Evolutionary conservation across 768 basidiomycete species (phyloP).

Genomic region (Tremella mesenterica): DNA sequence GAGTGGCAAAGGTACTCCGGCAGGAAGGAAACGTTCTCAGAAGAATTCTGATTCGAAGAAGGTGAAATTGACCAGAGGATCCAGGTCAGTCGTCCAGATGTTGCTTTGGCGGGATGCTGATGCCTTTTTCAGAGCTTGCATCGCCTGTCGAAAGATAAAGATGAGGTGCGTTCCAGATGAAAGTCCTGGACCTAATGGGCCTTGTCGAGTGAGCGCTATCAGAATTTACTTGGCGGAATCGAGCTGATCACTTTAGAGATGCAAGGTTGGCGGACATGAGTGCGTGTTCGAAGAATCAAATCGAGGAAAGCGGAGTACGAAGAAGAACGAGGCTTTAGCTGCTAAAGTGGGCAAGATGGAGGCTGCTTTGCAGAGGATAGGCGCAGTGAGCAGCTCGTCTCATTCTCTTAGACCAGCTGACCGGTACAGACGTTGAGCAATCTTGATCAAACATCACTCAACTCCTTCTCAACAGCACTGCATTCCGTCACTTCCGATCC

Average conservation of each 20-base stretch:
- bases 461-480: constrained; percentile 34
- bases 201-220: constrained; percentile 32
- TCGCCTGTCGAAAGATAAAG: constrained; percentile 39
- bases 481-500: constrained; percentile 22
- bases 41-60: constrained; percentile 26
- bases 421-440: constrained; percentile 22
- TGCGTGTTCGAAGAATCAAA: constrained; percentile 97
- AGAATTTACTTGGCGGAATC: not conserved
- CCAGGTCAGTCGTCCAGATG: constrained; percentile 24
- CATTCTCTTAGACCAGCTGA: not conserved
- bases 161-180: constrained; percentile 44
- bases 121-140: constrained; percentile 21
- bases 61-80: constrained; percentile 42
- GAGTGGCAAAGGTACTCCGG: constrained; percentile 11
- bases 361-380: constrained; percentile 30
- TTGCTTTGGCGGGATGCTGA: no score
- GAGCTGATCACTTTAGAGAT: constrained; percentile 20
- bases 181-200: constrained; percentile 24
- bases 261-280: constrained; percentile 52
- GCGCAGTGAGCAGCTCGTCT: constrained; percentile 22
- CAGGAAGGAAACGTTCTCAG: constrained; percentile 18
- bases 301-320: constrained; percentile 69
- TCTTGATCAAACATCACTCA: constrained; percentile 32
- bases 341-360: constrained; percentile 31
- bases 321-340: constrained; percentile 38